Evolutionary conservation across 1,139 yeast species (phyloP), one percentile per base, ranked within the genome.

Genomic region (Torulaspora globosa): DNA sequence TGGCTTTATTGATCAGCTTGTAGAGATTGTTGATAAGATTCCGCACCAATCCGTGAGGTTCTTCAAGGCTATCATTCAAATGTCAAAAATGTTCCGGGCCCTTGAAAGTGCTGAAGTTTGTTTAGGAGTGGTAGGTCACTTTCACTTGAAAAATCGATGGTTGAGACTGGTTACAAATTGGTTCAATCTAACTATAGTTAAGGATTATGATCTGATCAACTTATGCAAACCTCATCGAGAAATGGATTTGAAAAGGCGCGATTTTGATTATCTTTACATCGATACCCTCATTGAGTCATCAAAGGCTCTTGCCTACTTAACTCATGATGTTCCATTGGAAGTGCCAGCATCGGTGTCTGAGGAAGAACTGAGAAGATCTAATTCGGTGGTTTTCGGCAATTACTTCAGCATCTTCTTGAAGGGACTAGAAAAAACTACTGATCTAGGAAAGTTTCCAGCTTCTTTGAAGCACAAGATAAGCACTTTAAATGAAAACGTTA

Each of bases 381-480:
- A 80, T 54, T 78, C 80, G 35, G 76, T 82, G 44, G 74, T 79
- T 2, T 87, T 87, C 65, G 82, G 84, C 3, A 80, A 80, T 51
- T 83, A 82, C 57, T 87, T 87, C 64, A 80, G 83, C 36, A 68
- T 86, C 23, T 78, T 87, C 47, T 74, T 85, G 57, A 80, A 84
- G 58, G 80, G 86, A 10, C 70, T 87, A 43, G 89, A 86, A 55
- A 78, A 79, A 60, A 76, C 79, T 52, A 75, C 67, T 34, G 62
- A 66, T 43, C 47, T 58, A 14, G 68, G 67, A 11, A 56, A 54
- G 12, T 68, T 63, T 47, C 66, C 71, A 1, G 60, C 68, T 3
- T 65, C 70, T 21, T 52, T 69, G 34, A 69, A 65, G 44, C 84
- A 82, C 57, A 82, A 84, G 57, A 69, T 80, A 23, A 71, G 75